These are phyloP conservation scores for Pugionium cornutum DNA, from an alignment of 345 rosid genomes.

Conservation along the genomic window DNA sequence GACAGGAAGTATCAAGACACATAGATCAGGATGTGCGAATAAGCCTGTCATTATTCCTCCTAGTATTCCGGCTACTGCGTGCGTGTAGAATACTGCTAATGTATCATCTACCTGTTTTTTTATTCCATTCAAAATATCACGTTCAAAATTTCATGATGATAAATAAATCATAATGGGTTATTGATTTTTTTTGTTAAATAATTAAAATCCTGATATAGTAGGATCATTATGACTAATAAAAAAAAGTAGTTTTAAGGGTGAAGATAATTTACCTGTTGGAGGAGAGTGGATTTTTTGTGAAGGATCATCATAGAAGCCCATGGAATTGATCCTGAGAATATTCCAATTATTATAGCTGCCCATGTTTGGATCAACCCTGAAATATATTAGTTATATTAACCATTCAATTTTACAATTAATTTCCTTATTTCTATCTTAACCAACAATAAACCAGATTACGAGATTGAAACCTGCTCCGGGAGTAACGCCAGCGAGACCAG, in stretches of 20 bases:
- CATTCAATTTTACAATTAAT: neutral
- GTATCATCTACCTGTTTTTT: constrained; percentile 71
- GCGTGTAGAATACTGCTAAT: constrained; percentile 89
- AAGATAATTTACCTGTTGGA: constrained; percentile 56
- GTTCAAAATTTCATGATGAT: too few species aligned
- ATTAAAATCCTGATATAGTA: too few species aligned
- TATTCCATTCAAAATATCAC: neutral
- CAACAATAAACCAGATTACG: neutral
- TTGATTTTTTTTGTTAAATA: too few species aligned
- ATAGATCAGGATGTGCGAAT: constrained; percentile 72
- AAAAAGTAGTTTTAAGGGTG: neutral
- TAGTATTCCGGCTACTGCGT: constrained; percentile 83
- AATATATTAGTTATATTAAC: constrained; percentile 12
- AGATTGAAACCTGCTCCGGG: constrained; percentile 76
- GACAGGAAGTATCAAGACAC: constrained; percentile 45
- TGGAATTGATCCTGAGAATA: constrained; percentile 78
- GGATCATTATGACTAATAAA: too few species aligned
- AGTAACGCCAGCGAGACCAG: constrained; percentile 84
- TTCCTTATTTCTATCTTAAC: neutral
- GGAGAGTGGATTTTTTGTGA: constrained; percentile 65
- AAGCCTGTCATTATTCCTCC: constrained; percentile 86
- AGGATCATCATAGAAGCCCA: constrained; percentile 97
- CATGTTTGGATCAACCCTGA: constrained; percentile 84
- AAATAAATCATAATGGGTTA: too few species aligned
- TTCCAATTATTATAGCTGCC: constrained; percentile 85